Conservation (phyloP, 108 stramenopile species). For the Chaetoceros tenuissimus region DNA sequence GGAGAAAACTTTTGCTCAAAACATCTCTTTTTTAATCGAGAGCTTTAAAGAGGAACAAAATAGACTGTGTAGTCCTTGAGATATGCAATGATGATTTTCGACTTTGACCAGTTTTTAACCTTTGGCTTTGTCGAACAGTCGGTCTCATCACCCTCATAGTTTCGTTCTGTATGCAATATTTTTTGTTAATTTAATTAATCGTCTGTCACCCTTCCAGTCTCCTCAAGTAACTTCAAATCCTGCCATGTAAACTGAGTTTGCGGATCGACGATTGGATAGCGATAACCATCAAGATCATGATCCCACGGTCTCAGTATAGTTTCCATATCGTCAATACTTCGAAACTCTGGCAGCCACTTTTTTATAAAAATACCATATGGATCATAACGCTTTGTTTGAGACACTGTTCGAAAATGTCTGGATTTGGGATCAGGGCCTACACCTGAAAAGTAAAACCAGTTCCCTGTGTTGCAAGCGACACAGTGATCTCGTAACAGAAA, state of each 20-base stretch:
- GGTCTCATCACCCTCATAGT: no score
- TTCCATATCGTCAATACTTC: slow-evolving; percentile 15
- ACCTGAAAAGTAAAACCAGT: slow-evolving; percentile 86
- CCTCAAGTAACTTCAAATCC: slow-evolving; percentile 27
- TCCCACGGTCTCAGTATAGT: slow-evolving; percentile 54
- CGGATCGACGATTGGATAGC: slow-evolving; percentile 36
- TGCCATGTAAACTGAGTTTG: slow-evolving; percentile 48
- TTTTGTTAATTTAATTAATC: no score
- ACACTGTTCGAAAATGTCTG: slow-evolving; percentile 65
- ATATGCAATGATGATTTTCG: no score
- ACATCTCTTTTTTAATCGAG: no score
- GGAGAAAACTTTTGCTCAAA: no score
- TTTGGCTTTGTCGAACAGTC: no score
- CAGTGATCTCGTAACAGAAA: slow-evolving; percentile 81
- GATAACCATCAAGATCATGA: slow-evolving; percentile 21
- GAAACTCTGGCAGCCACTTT: slow-evolving; percentile 66
- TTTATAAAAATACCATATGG: slow-evolving; percentile 59
- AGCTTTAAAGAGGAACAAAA: no score
- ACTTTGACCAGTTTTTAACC: no score
- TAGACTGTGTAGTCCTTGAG: no score
- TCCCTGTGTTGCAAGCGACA: slow-evolving; percentile 81
- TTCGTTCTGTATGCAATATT: no score
- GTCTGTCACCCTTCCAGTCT: slow-evolving; percentile 16
- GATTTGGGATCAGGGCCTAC: slow-evolving; percentile 71
- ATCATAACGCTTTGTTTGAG: slow-evolving; percentile 74